phyloP scores from a whole-genome alignment of 768 basidiomycete species.

The Mycena epipterygia region DNA sequence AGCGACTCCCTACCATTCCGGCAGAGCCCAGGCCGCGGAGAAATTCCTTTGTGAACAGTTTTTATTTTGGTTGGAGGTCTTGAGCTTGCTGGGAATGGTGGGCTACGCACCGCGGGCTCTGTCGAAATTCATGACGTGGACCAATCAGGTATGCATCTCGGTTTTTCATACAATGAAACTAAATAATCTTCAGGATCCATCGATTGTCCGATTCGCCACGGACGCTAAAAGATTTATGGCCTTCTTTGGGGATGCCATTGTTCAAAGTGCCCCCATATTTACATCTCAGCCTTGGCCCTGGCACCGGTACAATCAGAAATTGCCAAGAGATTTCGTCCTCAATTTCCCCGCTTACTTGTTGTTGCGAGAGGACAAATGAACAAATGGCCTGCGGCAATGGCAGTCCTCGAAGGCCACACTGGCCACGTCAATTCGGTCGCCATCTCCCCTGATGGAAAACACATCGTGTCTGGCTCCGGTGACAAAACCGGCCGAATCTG shows the following conservation, averaged over 20 bases:
- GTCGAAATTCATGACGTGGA: background rate
- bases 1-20: too few species aligned
- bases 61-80: background rate
- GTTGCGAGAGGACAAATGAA: background rate
- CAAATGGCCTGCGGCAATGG: background rate
- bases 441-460: too few species aligned
- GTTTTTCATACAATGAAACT: background rate
- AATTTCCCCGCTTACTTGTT: background rate
- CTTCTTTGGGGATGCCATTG: background rate
- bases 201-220: background rate
- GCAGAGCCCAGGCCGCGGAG: background rate
- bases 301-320: background rate
- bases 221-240: constrained; percentile 2
- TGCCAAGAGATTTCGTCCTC: background rate
- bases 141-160: background rate
- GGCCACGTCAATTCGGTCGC: too few species aligned
- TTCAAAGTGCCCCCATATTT: constrained; percentile 11
- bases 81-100: constrained; percentile 1
- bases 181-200: background rate
- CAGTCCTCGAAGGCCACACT: background rate
- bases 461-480: too few species aligned
- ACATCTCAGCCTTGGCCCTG: background rate
- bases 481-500: too few species aligned
- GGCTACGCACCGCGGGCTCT: background rate
- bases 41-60: background rate